phyloP scores from a whole-genome alignment of 306 rosid species.

The Vigna reflexopilosa region DNA sequence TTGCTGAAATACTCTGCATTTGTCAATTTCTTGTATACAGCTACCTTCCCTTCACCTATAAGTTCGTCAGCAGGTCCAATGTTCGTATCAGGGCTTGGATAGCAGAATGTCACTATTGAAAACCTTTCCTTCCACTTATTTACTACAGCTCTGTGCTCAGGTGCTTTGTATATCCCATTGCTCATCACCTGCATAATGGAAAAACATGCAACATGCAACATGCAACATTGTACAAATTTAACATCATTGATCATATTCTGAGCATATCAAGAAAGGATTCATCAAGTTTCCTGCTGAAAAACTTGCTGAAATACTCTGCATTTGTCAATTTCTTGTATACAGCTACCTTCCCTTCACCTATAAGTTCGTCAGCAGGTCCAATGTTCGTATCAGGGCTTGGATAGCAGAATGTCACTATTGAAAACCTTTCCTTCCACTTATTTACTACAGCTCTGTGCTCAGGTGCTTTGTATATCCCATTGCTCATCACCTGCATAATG shows the following conservation, averaged over 20 bases:
- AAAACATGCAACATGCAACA: too few species aligned
- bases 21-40: conserved; percentile 51
- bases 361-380: conserved; percentile 47
- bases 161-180: conserved; percentile 61
- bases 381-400: conserved; percentile 45
- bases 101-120: conserved; percentile 57
- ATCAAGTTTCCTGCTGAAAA: conserved; percentile 50
- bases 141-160: conserved; percentile 60
- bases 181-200: conserved; percentile 51
- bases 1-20: conserved; percentile 47
- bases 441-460: conserved; percentile 61
- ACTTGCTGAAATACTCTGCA: conserved; percentile 49
- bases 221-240: background rate
- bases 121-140: conserved; percentile 51
- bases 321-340: conserved; percentile 49
- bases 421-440: conserved; percentile 47
- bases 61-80: conserved; percentile 48
- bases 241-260: conserved; percentile 35
- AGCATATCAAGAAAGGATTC: conserved; percentile 55
- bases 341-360: conserved; percentile 41
- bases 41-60: conserved; percentile 41
- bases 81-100: conserved; percentile 43
- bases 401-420: conserved; percentile 57
- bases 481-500: conserved; percentile 54
- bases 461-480: conserved; percentile 61